These are phyloP conservation scores for Aquanectria penicillioides DNA, from an alignment of 2,329 filamentous ascomycete species.

Conservation along the genomic window DNA sequence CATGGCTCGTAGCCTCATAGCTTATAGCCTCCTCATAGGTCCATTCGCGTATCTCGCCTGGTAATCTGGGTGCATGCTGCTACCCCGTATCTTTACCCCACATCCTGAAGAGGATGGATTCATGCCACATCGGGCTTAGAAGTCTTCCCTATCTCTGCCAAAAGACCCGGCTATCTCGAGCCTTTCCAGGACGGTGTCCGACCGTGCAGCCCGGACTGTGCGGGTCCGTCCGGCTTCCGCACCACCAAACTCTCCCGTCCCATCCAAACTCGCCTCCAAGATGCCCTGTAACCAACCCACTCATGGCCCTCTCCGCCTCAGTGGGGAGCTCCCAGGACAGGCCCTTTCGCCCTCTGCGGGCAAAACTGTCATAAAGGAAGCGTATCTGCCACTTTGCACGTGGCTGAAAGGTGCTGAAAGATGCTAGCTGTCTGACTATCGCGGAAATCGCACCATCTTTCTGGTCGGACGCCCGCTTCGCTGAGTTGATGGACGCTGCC, in stretches of 20 bases:
- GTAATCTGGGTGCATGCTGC: background rate
- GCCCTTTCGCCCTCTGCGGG: background rate
- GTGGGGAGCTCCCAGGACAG: too few species aligned
- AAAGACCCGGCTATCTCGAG: conserved; percentile 6
- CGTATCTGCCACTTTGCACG: background rate
- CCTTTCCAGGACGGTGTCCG: conserved; percentile 15
- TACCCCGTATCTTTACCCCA: conserved; percentile 25
- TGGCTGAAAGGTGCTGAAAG: too few species aligned
- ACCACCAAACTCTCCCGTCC: background rate
- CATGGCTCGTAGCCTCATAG: too few species aligned
- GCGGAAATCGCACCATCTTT: background rate
- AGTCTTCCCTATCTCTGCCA: conserved; percentile 8
- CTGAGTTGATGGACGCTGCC: too few species aligned
- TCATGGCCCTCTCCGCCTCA: too few species aligned
- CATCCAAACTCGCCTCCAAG: too few species aligned
- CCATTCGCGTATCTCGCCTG: conserved; percentile 8
- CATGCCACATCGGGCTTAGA: conserved; percentile 17
- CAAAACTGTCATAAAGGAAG: background rate
- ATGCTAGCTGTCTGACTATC: background rate
- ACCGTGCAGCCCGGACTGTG: conserved; percentile 2
- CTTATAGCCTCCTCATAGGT: background rate
- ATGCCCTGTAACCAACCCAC: too few species aligned
- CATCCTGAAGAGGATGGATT: background rate
- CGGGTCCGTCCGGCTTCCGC: background rate
- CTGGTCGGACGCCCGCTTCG: too few species aligned